A percentile compares a stretch with the other conserved stretches of the same genome.
Evolutionary conservation across 208 protist genomes (phyloP).

Genomic region (Trypanosoma scelopori): DNA sequence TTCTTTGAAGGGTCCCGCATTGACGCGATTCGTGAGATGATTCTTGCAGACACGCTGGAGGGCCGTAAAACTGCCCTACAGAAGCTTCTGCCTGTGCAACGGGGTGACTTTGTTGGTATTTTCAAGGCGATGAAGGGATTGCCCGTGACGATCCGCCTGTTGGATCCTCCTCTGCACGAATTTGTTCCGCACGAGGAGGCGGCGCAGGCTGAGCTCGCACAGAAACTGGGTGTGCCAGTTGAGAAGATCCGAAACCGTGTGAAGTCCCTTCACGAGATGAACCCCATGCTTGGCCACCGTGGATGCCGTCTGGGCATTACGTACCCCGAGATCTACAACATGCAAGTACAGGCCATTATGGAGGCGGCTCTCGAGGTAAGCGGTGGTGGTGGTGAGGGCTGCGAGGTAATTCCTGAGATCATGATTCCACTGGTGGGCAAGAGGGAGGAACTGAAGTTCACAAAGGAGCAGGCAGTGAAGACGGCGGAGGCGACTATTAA

Average conservation of each 20-base stretch:
- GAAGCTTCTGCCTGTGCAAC: constrained; percentile 91
- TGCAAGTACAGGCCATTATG: constrained; percentile 94
- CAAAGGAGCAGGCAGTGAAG: constrained; percentile 66
- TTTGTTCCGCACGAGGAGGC: constrained; percentile 90
- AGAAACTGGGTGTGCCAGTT: constrained; percentile 56
- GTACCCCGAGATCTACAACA: constrained; percentile 95
- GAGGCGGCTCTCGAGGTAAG: constrained; percentile 82
- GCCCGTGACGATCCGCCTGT: constrained; percentile 92
- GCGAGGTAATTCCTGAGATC: constrained; percentile 79
- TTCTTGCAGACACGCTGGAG: constrained; percentile 79
- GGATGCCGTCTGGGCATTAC: constrained; percentile 92
- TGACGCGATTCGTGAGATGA: constrained; percentile 91
- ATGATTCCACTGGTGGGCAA: constrained; percentile 93
- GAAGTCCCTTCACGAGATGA: constrained; percentile 87
- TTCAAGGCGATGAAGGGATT: constrained; percentile 89
- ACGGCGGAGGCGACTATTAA: constrained; percentile 67
- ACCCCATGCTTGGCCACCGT: constrained; percentile 96
- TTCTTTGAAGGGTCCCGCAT: constrained; percentile 93
- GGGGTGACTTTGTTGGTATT: constrained; percentile 89
- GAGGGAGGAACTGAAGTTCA: constrained; percentile 81
- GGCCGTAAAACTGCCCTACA: constrained; percentile 75
- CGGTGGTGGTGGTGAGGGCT: constrained; percentile 66
- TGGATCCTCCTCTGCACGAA: constrained; percentile 96
- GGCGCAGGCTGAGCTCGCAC: constrained; percentile 68
- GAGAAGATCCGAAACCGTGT: constrained; percentile 74